Evolutionary conservation across 139 green algal species (phyloP), one percentile per base, ranked within the genome.

Genomic region (Bryopsis sp.): DNA sequence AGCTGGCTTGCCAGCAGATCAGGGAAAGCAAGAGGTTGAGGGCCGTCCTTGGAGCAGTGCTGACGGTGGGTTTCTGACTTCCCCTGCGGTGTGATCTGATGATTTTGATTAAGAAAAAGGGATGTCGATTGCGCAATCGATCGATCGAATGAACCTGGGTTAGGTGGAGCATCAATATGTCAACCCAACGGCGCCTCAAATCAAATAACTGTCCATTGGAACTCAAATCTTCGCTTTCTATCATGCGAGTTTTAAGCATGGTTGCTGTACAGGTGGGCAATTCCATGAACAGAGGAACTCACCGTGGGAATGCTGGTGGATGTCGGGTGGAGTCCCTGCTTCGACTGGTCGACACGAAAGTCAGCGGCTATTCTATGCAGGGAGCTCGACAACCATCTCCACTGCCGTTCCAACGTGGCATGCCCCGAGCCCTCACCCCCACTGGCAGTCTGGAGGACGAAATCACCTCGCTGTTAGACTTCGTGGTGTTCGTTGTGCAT

Each of bases 1-100:
- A 69, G 26, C 3, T 37, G 31, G 62, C 62, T 35, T 69, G 62
- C 43, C 62, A 57, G 7, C 62, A 69, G n/a, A 32, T 69, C 26
- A 35, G 62, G 26, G 62, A 57, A 29, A 69, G 62, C 37, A 54
- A 69, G 15, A 7, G 62, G 22, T 35, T 69, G 8, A 35, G 32
- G 43, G 8, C 8, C 8, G 62, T 57, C 4, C 26, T 69, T 35
- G 37, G n/a, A 37, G 24, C 38, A n/a, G 62, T 69, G 6, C 37
- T 69, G 3, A 50, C 39, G 37, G 62, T 67, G 39, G 8, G 54
- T 29, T 29, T 5, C 59, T 6, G 38, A 5, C 29, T 48, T 29
- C 59, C 43, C 19, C 43, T 54, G 43, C 43, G 15, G 19, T 54
- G 11, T 11, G n/a, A n/a, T n/a, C n/a, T n/a, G n/a, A n/a, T n/a